phyloP scores from a whole-genome alignment of 1,284 basidiomycete species.

The Malassezia equina region DNA sequence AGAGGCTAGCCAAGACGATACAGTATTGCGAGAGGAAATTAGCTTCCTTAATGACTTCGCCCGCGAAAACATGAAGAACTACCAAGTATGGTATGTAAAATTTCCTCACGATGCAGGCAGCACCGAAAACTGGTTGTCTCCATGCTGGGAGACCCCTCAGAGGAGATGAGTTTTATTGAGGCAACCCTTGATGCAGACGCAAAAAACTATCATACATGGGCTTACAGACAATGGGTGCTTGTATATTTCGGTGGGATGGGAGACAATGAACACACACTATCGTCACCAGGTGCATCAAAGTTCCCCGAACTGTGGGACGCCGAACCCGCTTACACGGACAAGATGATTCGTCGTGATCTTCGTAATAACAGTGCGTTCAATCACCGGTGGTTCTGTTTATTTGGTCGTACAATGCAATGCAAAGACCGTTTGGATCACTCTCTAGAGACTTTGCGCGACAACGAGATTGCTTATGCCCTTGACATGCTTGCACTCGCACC shows the following conservation, averaged over 20 bases:
- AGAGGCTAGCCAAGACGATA: neutral
- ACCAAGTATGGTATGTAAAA: conserved; percentile 36
- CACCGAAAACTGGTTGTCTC: conserved; percentile 31
- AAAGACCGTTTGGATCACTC: neutral
- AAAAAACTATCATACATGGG: conserved; percentile 48
- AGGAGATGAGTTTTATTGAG: conserved; percentile 29
- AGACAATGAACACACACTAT: neutral
- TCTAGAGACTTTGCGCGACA: conserved; percentile 52
- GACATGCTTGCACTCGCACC: conserved; percentile 20
- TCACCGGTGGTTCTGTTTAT: conserved; percentile 88
- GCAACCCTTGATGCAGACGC: conserved; percentile 25
- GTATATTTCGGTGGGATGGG: conserved; percentile 33
- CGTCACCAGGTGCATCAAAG: conserved; percentile 8
- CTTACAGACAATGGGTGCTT: conserved; percentile 41
- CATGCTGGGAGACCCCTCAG: conserved; percentile 23
- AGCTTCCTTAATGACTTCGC: conserved; percentile 32
- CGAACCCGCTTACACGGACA: conserved; percentile 68
- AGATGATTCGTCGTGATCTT: conserved; percentile 65
- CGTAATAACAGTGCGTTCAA: conserved; percentile 98
- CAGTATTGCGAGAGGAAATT: conserved; percentile 22
- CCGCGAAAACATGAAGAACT: conserved; percentile 39
- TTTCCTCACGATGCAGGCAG: conserved; percentile 22
- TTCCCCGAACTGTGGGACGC: conserved; percentile 58
- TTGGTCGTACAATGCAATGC: conserved; percentile 39
- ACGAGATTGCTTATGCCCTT: conserved; percentile 59